A percentile compares a stretch with the other conserved stretches of the same genome.
phyloP scores from a whole-genome alignment of 2,329 filamentous ascomycete species.

The Curvularia sp. region DNA sequence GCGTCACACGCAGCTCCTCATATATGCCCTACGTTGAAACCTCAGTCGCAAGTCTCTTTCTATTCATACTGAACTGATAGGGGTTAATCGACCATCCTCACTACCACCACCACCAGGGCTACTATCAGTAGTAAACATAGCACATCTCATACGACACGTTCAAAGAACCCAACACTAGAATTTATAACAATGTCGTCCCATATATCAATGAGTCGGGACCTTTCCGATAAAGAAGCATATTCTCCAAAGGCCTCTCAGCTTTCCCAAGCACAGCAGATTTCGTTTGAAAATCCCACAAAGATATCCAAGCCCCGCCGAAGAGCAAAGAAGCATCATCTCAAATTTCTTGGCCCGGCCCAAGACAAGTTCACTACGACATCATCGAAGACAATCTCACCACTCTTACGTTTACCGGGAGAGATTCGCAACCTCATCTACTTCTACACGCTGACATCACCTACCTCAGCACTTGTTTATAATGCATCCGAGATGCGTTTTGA shows the following conservation, averaged over 20 bases:
- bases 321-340: slow-evolving; percentile 10
- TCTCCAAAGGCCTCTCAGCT: not conserved
- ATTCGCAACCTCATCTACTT: slow-evolving; percentile 22
- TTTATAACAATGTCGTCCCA: not conserved
- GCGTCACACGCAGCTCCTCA: not conserved
- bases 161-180: not conserved
- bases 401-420: slow-evolving; percentile 24
- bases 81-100: not conserved
- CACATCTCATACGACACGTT: not conserved
- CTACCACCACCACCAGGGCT: not conserved
- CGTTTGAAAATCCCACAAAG: not conserved
- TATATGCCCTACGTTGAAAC: not conserved
- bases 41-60: not conserved
- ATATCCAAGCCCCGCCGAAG: not conserved
- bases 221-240: not conserved
- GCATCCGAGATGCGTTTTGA: slow-evolving; percentile 17
- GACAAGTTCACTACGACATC: not conserved
- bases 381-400: slow-evolving; percentile 7
- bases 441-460: slow-evolving; percentile 17
- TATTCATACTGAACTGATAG: not conserved
- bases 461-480: slow-evolving; percentile 11
- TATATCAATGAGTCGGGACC: not conserved
- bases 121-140: not conserved
- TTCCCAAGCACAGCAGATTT: not conserved
- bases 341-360: slow-evolving; percentile 1